Conservation (phyloP, 805 yeast species). For the Dipodascus albidus region DNA sequence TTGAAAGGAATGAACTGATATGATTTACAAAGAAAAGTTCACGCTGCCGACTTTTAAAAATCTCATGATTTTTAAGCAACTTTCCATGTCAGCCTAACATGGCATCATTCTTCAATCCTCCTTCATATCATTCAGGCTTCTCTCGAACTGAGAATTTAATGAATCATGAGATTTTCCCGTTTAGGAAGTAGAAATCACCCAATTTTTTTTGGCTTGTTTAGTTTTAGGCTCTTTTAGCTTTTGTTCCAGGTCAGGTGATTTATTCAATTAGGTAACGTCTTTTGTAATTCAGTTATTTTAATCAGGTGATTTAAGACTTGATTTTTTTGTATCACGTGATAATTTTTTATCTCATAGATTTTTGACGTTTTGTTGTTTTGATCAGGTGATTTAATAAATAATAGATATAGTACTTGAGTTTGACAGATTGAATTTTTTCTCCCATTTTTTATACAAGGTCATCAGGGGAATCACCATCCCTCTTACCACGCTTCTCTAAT, state of each 20-base stretch:
- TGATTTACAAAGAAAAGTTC: not conserved
- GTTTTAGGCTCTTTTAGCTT: no score
- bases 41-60: not conserved
- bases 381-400: no score
- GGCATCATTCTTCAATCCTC: not conserved
- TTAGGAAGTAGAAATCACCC: not conserved
- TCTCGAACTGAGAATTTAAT: not conserved
- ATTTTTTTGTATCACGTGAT: no score
- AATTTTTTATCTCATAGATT: no score
- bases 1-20: no score
- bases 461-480: not conserved
- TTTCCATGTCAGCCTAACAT: no score
- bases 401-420: not conserved
- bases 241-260: no score
- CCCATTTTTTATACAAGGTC: not conserved
- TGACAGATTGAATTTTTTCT: not conserved
- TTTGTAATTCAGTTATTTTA: no score
- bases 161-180: not conserved
- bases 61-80: not conserved
- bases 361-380: no score
- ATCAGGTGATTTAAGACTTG: no score
- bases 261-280: no score
- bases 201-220: not conserved
- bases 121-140: no score
- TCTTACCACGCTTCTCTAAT: not conserved